Conservation (phyloP, 768 basidiomycete species). For the Termitomyces sp. region DNA sequence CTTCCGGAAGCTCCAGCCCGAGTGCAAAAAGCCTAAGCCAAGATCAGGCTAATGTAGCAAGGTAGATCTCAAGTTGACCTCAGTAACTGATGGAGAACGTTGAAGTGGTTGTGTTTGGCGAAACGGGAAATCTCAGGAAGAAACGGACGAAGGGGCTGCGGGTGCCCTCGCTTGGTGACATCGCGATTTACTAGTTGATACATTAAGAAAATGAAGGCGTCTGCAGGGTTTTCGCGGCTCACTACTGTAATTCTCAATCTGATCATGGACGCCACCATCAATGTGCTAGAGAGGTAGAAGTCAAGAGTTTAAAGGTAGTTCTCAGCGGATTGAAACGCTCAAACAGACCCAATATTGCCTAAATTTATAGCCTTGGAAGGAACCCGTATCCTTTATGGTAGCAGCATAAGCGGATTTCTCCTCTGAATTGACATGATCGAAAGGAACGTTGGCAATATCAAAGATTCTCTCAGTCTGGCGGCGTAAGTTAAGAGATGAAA, state of each 20-base stretch:
- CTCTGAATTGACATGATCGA: slow-evolving; percentile 30
- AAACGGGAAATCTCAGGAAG: slow-evolving; percentile 36
- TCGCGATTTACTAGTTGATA: slow-evolving; percentile 29
- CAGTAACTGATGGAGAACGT: slow-evolving; percentile 35
- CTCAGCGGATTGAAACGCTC: neutral
- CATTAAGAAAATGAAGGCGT: neutral
- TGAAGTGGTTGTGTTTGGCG: slow-evolving; percentile 32
- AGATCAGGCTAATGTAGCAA: neutral
- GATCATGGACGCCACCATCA: slow-evolving; percentile 58
- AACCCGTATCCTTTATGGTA: slow-evolving; percentile 32
- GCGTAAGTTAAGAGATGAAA: neutral
- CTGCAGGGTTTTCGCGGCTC: slow-evolving; percentile 13
- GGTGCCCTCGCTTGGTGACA: slow-evolving; percentile 30
- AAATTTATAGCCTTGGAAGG: slow-evolving; percentile 34
- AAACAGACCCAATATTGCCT: slow-evolving; percentile 12
- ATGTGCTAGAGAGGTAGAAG: slow-evolving; percentile 42
- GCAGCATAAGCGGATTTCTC: slow-evolving; percentile 35
- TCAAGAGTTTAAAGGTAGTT: neutral
- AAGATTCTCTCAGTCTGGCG: slow-evolving; percentile 36
- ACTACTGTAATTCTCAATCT: slow-evolving; percentile 65
- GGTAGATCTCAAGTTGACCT: slow-evolving; percentile 18
- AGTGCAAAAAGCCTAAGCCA: slow-evolving; percentile 30
- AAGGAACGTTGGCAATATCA: slow-evolving; percentile 39
- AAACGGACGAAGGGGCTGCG: slow-evolving; percentile 31
- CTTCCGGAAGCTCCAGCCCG: slow-evolving; percentile 44